Conservation (phyloP, 1,139 yeast species). For the Protomyces inundatus region DNA sequence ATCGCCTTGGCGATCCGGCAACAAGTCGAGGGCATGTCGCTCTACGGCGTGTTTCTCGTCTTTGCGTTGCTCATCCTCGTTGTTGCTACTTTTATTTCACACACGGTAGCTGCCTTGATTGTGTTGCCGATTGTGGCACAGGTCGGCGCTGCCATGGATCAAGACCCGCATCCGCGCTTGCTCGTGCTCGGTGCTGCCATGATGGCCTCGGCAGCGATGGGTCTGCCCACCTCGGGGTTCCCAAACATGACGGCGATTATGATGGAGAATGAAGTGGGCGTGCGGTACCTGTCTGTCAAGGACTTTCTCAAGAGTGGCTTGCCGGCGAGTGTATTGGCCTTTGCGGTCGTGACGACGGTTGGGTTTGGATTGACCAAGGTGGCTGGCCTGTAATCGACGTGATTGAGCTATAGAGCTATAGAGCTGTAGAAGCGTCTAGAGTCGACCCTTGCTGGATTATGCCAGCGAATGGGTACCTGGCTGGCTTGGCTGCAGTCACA, state of each 20-base stretch:
- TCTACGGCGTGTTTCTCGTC: conserved; percentile 63
- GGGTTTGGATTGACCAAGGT: conserved; percentile 55
- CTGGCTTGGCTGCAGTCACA: too few relatives aligned
- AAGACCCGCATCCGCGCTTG: conserved; percentile 61
- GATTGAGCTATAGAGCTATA: too few relatives aligned
- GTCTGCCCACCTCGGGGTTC: conserved; percentile 91
- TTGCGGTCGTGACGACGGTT: conserved; percentile 62
- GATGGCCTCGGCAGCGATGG: conserved; percentile 90
- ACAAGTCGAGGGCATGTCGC: conserved; percentile 53
- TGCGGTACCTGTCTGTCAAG: conserved; percentile 73
- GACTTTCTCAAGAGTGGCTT: conserved; percentile 83
- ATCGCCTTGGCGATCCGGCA: conserved; percentile 65
- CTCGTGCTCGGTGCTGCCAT: conserved; percentile 80
- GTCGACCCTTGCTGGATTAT: too few relatives aligned
- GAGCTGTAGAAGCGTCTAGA: too few relatives aligned
- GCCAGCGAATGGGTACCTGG: too few relatives aligned
- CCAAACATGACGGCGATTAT: conserved; percentile 95
- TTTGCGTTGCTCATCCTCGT: conserved; percentile 74
- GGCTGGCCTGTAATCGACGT: conserved; percentile 4
- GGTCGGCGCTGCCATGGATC: conserved; percentile 66
- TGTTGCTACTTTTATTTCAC: conserved; percentile 90
- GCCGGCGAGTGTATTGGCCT: conserved; percentile 73
- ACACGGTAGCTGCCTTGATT: conserved; percentile 91
- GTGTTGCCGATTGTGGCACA: conserved; percentile 82
- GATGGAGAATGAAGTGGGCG: conserved; percentile 83